Evolutionary conservation across 768 basidiomycete species (phyloP).

Genomic region (Boletus pseudo-olivaceus): DNA sequence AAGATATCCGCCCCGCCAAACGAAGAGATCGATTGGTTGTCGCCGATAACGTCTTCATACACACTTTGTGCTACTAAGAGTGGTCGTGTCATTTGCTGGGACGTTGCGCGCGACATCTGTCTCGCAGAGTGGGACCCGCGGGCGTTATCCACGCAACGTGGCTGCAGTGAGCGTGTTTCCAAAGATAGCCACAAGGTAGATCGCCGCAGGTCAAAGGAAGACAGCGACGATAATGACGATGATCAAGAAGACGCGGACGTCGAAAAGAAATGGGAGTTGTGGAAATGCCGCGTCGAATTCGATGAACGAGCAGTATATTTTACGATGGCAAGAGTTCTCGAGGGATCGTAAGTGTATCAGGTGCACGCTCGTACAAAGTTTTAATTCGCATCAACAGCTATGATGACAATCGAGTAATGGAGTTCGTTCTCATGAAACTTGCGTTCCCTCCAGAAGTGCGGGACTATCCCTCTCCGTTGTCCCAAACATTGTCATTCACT

Average conservation of each 20-base stretch:
- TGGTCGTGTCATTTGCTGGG: slow-evolving; percentile 76
- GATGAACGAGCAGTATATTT: slow-evolving; percentile 69
- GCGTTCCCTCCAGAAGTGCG: slow-evolving; percentile 51
- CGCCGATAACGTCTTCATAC: slow-evolving; percentile 72
- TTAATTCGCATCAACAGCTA: slow-evolving; percentile 35
- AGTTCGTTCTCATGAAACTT: slow-evolving; percentile 68
- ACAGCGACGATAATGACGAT: slow-evolving; percentile 13
- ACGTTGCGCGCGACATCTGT: slow-evolving; percentile 56
- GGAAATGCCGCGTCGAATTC: slow-evolving; percentile 78
- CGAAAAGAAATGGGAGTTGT: slow-evolving; percentile 59
- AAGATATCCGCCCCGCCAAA: slow-evolving; percentile 62
- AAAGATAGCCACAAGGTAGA: slow-evolving; percentile 10
- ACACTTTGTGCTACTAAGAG: slow-evolving; percentile 76
- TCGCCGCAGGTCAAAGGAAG: slow-evolving; percentile 7
- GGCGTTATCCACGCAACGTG: slow-evolving; percentile 14
- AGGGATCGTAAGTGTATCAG: slow-evolving; percentile 41
- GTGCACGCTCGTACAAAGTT: background rate
- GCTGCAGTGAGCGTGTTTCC: background rate
- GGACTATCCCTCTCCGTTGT: slow-evolving; percentile 26
- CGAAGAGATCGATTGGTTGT: slow-evolving; percentile 74
- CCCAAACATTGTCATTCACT: slow-evolving; percentile 11
- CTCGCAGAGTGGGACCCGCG: slow-evolving; percentile 67
- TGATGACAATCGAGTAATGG: slow-evolving; percentile 62
- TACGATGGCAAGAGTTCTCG: slow-evolving; percentile 66
- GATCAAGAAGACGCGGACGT: slow-evolving; percentile 1